Evolutionary conservation across 305 asterid genomes (phyloP), one percentile per base, ranked within the genome.

Genomic region (Fraxinus baroniana): DNA sequence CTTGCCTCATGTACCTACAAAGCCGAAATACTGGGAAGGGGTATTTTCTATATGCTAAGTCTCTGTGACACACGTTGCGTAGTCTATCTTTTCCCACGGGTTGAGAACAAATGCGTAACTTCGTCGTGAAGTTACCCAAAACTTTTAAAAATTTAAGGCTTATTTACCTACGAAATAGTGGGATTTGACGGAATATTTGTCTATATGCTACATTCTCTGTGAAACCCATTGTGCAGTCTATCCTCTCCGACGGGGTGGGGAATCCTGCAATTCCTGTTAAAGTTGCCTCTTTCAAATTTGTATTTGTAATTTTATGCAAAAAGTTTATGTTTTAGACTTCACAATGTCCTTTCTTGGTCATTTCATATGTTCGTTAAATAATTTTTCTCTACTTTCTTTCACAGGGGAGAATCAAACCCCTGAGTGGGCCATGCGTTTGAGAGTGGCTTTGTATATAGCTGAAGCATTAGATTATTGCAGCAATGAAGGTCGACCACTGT

Each of bases 21-120:
- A 57, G 7, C 26, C 10, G 26, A 60, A 73, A 39, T 30, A 77
- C 41, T 78, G 17, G 60, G 44, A 57, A 39, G 35, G 77, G n/a
- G 15, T 41, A 12, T 71, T 68, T 39, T 68, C 20, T 49, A 55
- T 17, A 28, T 77, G 81, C 22, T 55, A 32, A 66, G 75, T 41
- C 71, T 79, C 76, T 7, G 28, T 60, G 79, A 74, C 57, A 41
- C 46, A 28, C 74, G n/a, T 20, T 68, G 77, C 36, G 20, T 76
- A 7, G 13, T 32, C 41, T 26, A 33, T 41, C 74, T 36, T 62
- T 35, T 18, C 22, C 57, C 79, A 36, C 17, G 28, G 75, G 26
- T 62, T 20, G 66, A 62, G 68, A 18, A 57, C 68, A 57, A 5
- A 7, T n/a, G 28, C 30, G 13, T 26, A 64, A 64, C 2, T 1